Evolutionary conservation across 2,329 filamentous ascomycete genomes (phyloP).

Genomic region (Fusarium sacchari): DNA sequence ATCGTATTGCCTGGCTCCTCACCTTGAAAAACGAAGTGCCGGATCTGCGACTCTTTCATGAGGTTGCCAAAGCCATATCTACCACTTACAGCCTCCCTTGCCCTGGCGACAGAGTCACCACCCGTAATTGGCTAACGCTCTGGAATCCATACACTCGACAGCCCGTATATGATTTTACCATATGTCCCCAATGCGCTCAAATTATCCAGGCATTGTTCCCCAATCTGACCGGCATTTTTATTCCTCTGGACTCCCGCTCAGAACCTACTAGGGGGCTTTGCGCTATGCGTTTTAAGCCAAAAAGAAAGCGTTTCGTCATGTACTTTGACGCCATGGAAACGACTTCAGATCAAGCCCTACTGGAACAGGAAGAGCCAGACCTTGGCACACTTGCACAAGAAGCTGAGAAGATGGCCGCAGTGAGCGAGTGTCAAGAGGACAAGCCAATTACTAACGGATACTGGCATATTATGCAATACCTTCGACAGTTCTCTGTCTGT

Average conservation of each 20-base stretch:
- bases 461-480: conserved; percentile 81
- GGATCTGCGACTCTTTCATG: conserved; percentile 75
- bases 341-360: conserved; percentile 61
- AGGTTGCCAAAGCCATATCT: conserved; percentile 68
- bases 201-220: conserved; percentile 80
- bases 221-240: conserved; percentile 73
- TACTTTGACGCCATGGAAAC: conserved; percentile 71
- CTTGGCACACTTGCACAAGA: conserved; percentile 71
- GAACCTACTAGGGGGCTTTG: conserved; percentile 67
- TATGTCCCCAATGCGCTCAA: conserved; percentile 79
- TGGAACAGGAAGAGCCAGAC: conserved; percentile 61
- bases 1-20: conserved; percentile 84
- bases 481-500: conserved; percentile 85
- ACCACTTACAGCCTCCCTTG: conserved; percentile 66
- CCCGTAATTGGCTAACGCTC: conserved; percentile 80
- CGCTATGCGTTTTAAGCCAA: conserved; percentile 69
- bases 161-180: conserved; percentile 75
- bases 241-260: conserved; percentile 58
- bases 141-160: conserved; percentile 72
- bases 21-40: conserved; percentile 75
- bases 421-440: conserved; percentile 73
- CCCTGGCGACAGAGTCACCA: conserved; percentile 63
- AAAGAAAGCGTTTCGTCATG: conserved; percentile 64
- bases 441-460: conserved; percentile 67
- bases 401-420: conserved; percentile 65